phyloP scores from a whole-genome alignment of 345 rosid species.

The Heritiera littoralis region DNA sequence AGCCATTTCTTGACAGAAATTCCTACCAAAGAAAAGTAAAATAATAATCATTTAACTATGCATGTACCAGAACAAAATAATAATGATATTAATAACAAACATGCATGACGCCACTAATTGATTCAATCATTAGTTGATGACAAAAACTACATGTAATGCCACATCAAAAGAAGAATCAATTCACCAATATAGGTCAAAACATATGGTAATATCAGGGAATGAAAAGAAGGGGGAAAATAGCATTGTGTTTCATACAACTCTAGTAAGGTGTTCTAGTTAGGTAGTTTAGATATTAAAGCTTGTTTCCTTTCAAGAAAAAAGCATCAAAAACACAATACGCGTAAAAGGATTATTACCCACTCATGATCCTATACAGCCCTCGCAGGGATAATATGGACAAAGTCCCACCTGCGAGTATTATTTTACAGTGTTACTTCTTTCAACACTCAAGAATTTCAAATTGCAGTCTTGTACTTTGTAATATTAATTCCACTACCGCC shows the following conservation, averaged over 20 bases:
- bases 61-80: not conserved
- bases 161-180: not conserved
- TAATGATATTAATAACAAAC: not conserved
- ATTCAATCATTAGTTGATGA: not conserved
- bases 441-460: not conserved
- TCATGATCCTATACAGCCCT: not conserved
- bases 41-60: slow-evolving; percentile 1
- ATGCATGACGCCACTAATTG: not conserved
- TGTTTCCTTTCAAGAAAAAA: not conserved
- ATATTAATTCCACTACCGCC: not conserved
- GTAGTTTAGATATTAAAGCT: not conserved
- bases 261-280: not conserved
- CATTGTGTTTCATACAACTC: not conserved
- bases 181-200: not conserved
- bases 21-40: slow-evolving; percentile 42
- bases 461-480: not conserved
- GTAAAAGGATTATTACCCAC: not conserved
- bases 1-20: slow-evolving; percentile 47
- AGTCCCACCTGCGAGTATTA: not conserved
- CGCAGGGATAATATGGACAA: not conserved
- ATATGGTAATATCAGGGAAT: not conserved
- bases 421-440: not conserved
- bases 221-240: not conserved
- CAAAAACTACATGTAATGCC: not conserved
- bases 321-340: not conserved